Evolutionary conservation across 2,329 filamentous ascomycete species (phyloP), one percentile per base, ranked within the genome.

Genomic region (Neofusicoccum umdonicola): DNA sequence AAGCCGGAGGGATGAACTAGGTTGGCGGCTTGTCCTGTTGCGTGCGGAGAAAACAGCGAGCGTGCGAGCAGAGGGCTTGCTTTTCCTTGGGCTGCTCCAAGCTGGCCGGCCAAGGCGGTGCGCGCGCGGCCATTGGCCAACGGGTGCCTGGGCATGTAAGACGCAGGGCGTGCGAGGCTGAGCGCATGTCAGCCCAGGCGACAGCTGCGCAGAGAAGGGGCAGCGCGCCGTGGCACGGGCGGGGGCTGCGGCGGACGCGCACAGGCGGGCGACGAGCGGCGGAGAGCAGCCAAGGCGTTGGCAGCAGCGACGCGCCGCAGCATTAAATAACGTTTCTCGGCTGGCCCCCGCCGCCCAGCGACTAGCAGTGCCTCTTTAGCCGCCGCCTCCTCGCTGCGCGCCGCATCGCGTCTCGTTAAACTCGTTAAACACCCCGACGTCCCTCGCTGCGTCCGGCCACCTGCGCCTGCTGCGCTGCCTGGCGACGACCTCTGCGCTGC

Each of bases 261-360:
- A 31, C 27, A 31, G 27, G 27, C 13, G 50, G 19, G 19, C 35
- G 51, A 22, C 8, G 34, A 8, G 51, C 41, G 51, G 51, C 51
- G 17, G 50, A 17, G 22, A 13, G 37, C 15, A 45, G 19, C 17
- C 22, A 19, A 27, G 45, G 17, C 27, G 45, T 13, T 48, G 13
- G 51, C 35, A 27, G 50, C 50, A n/a, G 6, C n/a, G 13, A 15
- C 19, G 50, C 22, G 22, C 22, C 22, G 22, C 22, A 22, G 22
- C 22, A 52, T 41, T 41, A 57, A 42, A 42, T 57, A 44, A 48
- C 37, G 19, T 57, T 57, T 57, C 52, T 44, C 39, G 52, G 37
- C 37, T 57, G 37, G 37, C 47, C n/a, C 27, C 27, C 27, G 6
- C 1, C 4, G 27, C 4, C 34, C 50, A 54, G 50, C 35, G 35